These are phyloP conservation scores for Quercus suber DNA, from an alignment of 306 rosid species.

Conservation along the genomic window DNA sequence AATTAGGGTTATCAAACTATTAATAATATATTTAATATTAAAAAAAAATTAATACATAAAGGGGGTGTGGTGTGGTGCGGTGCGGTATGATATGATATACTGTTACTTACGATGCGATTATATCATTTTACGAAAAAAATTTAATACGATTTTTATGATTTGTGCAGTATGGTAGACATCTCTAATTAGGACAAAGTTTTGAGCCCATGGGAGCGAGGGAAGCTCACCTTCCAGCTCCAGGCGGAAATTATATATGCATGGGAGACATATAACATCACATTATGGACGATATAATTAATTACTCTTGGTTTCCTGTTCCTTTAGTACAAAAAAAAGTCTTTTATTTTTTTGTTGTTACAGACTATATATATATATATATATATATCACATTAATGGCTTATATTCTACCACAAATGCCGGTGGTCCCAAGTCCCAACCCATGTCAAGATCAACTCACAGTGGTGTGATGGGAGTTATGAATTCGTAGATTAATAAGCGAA, in stretches of 20 bases:
- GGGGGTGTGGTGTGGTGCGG: accelerated
- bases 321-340: not conserved
- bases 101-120: accelerated
- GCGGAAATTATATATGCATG: not conserved
- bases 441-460: not conserved
- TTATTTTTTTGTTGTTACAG: not conserved
- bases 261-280: not conserved
- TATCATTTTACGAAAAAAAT: too few relatives aligned
- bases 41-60: too few relatives aligned
- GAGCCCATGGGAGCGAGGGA: not conserved
- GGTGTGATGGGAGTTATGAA: not conserved
- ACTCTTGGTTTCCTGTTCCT: too few relatives aligned
- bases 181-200: not conserved
- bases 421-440: not conserved
- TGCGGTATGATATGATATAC: accelerated
- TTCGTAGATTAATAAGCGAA: not conserved
- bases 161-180: too few relatives aligned
- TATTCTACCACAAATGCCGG: not conserved
- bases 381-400: too few relatives aligned
- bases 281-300: not conserved
- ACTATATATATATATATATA: not conserved
- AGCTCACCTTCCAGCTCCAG: not conserved
- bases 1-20: too few relatives aligned
- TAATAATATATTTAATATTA: too few relatives aligned
- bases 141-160: too few relatives aligned